Conservation (phyloP, 164 flowering plant genomes). For the Umbellularia californica region DNA sequence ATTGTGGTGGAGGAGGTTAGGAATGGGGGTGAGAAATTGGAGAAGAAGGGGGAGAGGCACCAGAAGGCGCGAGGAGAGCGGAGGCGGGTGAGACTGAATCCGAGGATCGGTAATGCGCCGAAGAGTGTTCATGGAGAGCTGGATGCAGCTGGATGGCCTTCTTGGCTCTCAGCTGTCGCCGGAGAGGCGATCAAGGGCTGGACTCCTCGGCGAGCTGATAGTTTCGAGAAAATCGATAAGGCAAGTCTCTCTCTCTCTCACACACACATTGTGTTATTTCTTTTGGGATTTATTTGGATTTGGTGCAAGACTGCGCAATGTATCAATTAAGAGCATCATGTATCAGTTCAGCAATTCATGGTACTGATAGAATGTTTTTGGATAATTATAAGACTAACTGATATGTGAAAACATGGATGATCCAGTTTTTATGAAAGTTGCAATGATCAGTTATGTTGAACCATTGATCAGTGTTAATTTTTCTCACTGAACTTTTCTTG, state of each 20-base stretch:
- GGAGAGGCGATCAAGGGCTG: slow-evolving; percentile 54
- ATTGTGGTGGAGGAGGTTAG: slow-evolving; percentile 14
- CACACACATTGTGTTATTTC: neutral
- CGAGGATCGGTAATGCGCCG: slow-evolving; percentile 33
- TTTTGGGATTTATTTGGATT: neutral
- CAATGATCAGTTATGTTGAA: too few species aligned
- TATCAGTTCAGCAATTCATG: too few species aligned
- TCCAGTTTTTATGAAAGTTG: too few species aligned
- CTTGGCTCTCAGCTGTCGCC: slow-evolving; percentile 51
- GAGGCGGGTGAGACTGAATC: slow-evolving; percentile 31
- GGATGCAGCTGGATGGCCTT: slow-evolving; percentile 67
- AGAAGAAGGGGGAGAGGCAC: slow-evolving; percentile 9
- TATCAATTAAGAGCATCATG: too few species aligned
- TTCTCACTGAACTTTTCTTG: too few species aligned
- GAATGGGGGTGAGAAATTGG: slow-evolving; percentile 24
- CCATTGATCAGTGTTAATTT: too few species aligned
- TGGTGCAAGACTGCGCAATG: too few species aligned
- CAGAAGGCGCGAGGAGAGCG: slow-evolving; percentile 17
- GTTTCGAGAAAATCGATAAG: slow-evolving; percentile 51
- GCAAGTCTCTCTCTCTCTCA: slow-evolving; percentile 11
- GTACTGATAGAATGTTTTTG: too few species aligned
- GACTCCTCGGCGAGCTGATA: slow-evolving; percentile 49
- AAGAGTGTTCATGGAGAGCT: slow-evolving; percentile 46
- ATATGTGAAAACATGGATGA: too few species aligned
- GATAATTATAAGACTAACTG: too few species aligned